Evolutionary conservation across 805 yeast species (phyloP).

Genomic region (Cyberlindnera xylosilytica): DNA sequence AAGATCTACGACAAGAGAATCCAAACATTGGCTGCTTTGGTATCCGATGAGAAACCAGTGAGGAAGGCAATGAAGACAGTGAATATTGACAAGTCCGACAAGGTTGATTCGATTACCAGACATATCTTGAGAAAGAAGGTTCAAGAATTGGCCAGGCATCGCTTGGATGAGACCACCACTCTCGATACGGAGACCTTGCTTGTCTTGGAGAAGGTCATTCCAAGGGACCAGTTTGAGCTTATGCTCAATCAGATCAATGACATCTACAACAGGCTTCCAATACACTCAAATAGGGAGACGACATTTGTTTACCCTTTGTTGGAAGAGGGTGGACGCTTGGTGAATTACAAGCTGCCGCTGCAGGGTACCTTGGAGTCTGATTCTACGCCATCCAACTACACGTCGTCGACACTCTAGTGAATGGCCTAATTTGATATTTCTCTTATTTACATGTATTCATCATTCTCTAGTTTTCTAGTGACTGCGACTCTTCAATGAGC

Average conservation of each 20-base stretch:
- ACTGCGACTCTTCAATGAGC: conserved; percentile 70
- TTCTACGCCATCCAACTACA: no score
- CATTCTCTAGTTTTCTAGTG: conserved; percentile 56
- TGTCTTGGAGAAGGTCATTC: conserved; percentile 4
- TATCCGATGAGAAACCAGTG: conserved; percentile 6
- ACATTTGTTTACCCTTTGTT: no score
- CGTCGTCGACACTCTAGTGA: no score
- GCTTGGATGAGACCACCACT: not conserved
- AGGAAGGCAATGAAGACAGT: conserved; percentile 6
- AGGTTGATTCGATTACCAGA: not conserved
- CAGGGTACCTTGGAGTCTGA: no score
- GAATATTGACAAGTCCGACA: not conserved
- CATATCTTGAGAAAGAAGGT: conserved; percentile 3
- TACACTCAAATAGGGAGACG: no score
- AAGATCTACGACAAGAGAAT: conserved; percentile 4
- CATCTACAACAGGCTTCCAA: conserved; percentile 3
- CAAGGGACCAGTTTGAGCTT: conserved; percentile 1
- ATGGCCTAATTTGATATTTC: no score
- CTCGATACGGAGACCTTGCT: conserved; percentile 7
- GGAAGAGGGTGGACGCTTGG: no score
- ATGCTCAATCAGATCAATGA: not conserved
- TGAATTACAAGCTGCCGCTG: no score
- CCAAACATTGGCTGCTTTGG: not conserved
- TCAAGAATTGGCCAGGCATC: conserved; percentile 5
- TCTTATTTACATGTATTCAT: no score